phyloP scores from a whole-genome alignment of 2,329 filamentous ascomycete species.

The Fusarium nygamai region DNA sequence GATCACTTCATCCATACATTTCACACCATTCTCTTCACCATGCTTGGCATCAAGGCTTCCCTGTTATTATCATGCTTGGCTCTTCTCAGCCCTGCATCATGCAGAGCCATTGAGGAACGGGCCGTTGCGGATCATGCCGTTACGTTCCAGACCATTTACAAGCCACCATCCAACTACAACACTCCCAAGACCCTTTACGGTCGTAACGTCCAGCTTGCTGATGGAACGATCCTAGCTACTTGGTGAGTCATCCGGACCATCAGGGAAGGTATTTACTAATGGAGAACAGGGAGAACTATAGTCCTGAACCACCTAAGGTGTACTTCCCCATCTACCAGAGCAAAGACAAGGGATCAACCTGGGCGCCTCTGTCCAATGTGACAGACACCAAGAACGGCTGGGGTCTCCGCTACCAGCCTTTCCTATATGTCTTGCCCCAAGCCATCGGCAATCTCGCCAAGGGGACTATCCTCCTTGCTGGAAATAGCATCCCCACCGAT shows the following conservation, averaged over 20 bases:
- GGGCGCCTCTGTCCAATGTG: constrained; percentile 69
- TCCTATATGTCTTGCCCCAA: constrained; percentile 69
- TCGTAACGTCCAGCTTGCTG: neutral
- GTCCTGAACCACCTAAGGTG: constrained; percentile 61
- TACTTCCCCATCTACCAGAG: constrained; percentile 64
- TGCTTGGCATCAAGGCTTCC: constrained; percentile 15
- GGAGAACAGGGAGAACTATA: constrained; percentile 62
- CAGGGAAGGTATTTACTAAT: rapidly evolving
- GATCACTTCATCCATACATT: neutral
- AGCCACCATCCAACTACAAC: neutral
- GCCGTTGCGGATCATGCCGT: constrained; percentile 6
- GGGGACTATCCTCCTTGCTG: constrained; percentile 25
- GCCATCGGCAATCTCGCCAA: constrained; percentile 64
- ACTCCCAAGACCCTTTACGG: neutral
- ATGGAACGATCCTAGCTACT: neutral
- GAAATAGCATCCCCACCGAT: neutral
- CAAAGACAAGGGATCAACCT: constrained; percentile 63
- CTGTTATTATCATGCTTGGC: constrained; percentile 8
- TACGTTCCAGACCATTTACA: neutral
- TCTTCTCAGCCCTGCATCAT: neutral
- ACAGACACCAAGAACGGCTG: constrained; percentile 70
- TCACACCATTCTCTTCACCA: neutral
- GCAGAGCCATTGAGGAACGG: constrained; percentile 5
- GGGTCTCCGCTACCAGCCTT: constrained; percentile 76
- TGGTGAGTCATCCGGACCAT: neutral